A percentile compares a stretch with the other conserved stretches of the same genome.
Conservation (phyloP, 2,329 filamentous ascomycete species). For the Colletotrichum paranaense region DNA sequence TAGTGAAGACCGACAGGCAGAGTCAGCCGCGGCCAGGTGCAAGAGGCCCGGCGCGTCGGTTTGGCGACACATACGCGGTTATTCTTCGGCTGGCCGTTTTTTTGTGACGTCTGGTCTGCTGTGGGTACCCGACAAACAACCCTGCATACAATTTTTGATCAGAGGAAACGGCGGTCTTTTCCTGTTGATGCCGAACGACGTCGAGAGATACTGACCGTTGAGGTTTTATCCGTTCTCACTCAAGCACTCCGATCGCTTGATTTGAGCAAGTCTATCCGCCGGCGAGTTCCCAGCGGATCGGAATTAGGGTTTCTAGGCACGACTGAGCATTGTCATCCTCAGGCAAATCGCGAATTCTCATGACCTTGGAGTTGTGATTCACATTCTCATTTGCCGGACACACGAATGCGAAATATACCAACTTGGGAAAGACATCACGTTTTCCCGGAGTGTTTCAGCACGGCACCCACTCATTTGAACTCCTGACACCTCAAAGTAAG, state of each 20-base stretch:
- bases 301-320: background rate
- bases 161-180: background rate
- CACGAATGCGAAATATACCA: background rate
- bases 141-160: constrained; percentile 33
- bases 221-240: background rate
- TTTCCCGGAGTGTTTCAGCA: background rate
- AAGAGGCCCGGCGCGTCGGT: background rate
- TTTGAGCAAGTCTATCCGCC: background rate
- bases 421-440: background rate
- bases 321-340: background rate
- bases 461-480: background rate
- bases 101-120: constrained; percentile 23
- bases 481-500: background rate
- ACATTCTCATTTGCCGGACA: background rate
- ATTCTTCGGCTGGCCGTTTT: constrained; percentile 11
- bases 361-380: background rate
- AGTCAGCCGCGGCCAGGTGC: background rate
- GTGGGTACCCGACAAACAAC: constrained; percentile 1
- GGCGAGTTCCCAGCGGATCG: background rate
- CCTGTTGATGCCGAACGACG: constrained; percentile 11
- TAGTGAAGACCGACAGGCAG: background rate
- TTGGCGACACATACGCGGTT: constrained; percentile 1
- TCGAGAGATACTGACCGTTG: constrained; percentile 1
- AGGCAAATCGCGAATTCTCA: background rate
- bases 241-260: background rate